Base-by-base conservation (phyloP, 768 basidiomycete species). In the Mycena polygramma region DNA sequence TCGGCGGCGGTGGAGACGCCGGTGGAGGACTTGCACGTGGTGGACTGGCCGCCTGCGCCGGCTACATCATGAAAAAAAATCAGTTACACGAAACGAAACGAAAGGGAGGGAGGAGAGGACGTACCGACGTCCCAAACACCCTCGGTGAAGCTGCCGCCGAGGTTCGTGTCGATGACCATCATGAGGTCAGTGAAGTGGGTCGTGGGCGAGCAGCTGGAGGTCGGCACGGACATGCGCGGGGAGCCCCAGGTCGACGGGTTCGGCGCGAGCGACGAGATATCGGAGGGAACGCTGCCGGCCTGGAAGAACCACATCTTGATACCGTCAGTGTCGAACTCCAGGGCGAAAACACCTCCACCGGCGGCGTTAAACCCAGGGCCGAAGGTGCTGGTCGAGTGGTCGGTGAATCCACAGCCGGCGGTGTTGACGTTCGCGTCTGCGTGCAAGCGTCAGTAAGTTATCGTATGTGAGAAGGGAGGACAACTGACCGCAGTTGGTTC, bases 291-390 rank as follows among this genome's bases (percentile, higher is more conserved):
- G 24, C 69, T 71, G 63, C 69, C 71, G 66, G 85, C 79, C 49
- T 75, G 69, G 78, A 85, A 87, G 79, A 80, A 81, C 83, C 88
- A 90, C 69, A 88, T 81, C 35, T 76, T 75, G 68, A 89, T 83
- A 15, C 84, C 87, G 43, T 75, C 70, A 19, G 69, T 72, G 66
- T 83, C 79, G 71, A 82, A 79, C 63, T 82, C 74, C 59, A 81
- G 80, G 22, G 83, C 85, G 64, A 76, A 87, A 37, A 87, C 83
- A 41, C 86, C 87, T 15, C 87, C 87, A 35, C 82, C 84, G 36
- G 74, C 77, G 22, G 61, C 75, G 72, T 86, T 85, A 77, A 87
- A 83, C 19, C 75, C 79, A 20, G 77, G 79, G 35, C 87, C 86
- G 74, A 81, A 87, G 19, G 79, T 78, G n/a, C 66, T 70, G 41